Base-by-base conservation (phyloP, 108 stramenopile genomes). In the Licmophora abbreviata region DNA sequence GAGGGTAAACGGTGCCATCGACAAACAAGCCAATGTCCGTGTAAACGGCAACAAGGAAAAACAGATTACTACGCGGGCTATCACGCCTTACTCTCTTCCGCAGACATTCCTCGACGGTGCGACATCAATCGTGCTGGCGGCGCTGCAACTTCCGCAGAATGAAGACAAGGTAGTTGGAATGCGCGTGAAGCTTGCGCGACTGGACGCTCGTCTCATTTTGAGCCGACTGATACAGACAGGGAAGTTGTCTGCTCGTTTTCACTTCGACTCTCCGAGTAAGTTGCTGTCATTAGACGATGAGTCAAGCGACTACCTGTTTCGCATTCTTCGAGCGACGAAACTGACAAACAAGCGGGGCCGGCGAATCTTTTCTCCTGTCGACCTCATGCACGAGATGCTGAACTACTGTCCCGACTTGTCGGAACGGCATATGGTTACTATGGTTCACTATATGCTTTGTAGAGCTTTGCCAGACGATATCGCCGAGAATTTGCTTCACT, bases 71-170 rank as follows among this genome's bases (percentile, higher is more conserved):
- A 51, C 41, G 2, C 14, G 35, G 21, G 25, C 11, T 5, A 15
- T 30, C 22, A 41, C 47, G 3, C 68, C 68, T 9, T 11, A 50
- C 14, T 43, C 25, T 21, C 33, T 58, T 41, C 68, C 68, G n/a
- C 61, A 69, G 36, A 20, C 43, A 29, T 69, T 69, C 49, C 38
- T 69, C 14, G 68, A 69, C 38, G 68, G 61, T 10, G 40, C 61
- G 14, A 35, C 52, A 5, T 48, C 37, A n/a, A 53, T 69, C 27
- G 51, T 57, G 0, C 56, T 69, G 15, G 40, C 32, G 3, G n/a
- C 56, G 9, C 55, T 69, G 0, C 48, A 51, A 47, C 44, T 46
- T 24, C 44, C 44, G 2, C 44, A 24, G 14, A 15, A 17, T 9
- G 50, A 26, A 3, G 20, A 21, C 1, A 29, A 58, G n/a, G 51